phyloP scores from a whole-genome alignment of 345 rosid genomes.

The Excoecaria cochinchinensis region DNA sequence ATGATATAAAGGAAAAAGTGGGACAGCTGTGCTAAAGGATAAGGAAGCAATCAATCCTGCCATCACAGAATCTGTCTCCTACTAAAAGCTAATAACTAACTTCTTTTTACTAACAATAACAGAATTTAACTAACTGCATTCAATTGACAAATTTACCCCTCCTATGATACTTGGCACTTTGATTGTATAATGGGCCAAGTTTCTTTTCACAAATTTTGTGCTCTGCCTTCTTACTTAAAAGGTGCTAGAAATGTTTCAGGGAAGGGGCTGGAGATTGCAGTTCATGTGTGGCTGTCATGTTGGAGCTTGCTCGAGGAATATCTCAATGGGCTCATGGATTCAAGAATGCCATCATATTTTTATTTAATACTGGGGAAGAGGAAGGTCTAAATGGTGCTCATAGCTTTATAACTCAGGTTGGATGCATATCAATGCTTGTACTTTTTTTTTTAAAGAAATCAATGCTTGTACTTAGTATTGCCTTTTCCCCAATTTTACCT shows the following conservation, averaged over 20 bases:
- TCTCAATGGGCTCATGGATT: slow-evolving; percentile 97
- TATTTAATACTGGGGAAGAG: slow-evolving; percentile 93
- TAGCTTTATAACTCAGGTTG: slow-evolving; percentile 95
- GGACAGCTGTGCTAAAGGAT: too few relatives aligned
- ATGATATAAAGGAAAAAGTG: too few relatives aligned
- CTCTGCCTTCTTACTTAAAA: slow-evolving; percentile 8
- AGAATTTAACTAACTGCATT: too few relatives aligned
- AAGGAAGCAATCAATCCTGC: too few relatives aligned
- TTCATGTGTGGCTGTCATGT: slow-evolving; percentile 91
- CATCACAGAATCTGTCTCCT: too few relatives aligned
- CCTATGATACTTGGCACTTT: background rate
- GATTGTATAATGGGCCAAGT: background rate
- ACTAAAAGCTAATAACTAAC: too few relatives aligned
- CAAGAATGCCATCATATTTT: slow-evolving; percentile 78
- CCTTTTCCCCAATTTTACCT: background rate
- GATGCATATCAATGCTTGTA: slow-evolving; percentile 14
- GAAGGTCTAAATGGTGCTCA: slow-evolving; percentile 98
- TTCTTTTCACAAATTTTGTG: background rate
- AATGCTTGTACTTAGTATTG: background rate
- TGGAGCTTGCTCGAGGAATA: slow-evolving; percentile 90
- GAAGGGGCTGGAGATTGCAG: slow-evolving; percentile 99
- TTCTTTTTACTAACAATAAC: too few relatives aligned
- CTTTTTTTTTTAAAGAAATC: too few relatives aligned
- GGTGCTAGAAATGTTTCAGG: slow-evolving; percentile 43
- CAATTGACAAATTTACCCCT: too few relatives aligned